These are phyloP conservation scores for Fusarium keratoplasticum DNA, from an alignment of 2,329 filamentous ascomycete genomes.

Conservation along the genomic window DNA sequence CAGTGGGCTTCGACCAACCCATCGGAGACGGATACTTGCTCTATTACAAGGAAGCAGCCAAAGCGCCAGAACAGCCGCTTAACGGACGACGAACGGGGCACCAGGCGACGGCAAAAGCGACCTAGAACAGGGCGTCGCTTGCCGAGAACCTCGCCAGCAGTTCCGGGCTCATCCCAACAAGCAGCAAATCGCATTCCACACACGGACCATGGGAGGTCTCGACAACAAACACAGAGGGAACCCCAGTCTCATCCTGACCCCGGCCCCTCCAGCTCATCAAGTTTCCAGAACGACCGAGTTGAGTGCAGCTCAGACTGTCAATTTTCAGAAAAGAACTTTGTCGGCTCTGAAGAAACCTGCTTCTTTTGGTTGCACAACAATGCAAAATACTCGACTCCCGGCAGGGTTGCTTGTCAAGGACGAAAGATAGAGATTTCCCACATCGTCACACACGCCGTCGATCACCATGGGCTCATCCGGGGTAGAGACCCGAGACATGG, in stretches of 20 bases:
- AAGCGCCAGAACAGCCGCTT: slow-evolving; percentile 35
- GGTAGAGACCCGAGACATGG: slow-evolving; percentile 23
- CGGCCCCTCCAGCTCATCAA: neutral
- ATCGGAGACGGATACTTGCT: slow-evolving; percentile 9
- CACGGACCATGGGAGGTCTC: neutral
- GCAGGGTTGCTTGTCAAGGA: slow-evolving; percentile 25
- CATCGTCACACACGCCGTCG: slow-evolving; percentile 31
- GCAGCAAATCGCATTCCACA: neutral
- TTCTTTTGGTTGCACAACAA: slow-evolving; percentile 27
- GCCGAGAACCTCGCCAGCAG: neutral
- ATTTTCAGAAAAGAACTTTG: slow-evolving; percentile 13
- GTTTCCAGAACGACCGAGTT: neutral
- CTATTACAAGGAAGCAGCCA: slow-evolving; percentile 16
- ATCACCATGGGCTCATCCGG: slow-evolving; percentile 40
- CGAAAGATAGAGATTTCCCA: slow-evolving; percentile 38
- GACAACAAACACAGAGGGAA: neutral
- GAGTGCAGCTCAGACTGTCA: neutral
- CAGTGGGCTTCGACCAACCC: slow-evolving; percentile 1
- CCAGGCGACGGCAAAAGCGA: slow-evolving; percentile 14
- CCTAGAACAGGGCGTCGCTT: neutral
- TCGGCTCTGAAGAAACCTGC: slow-evolving; percentile 18
- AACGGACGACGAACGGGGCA: slow-evolving; percentile 20
- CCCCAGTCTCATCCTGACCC: neutral
- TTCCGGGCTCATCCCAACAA: neutral
- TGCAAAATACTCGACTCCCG: slow-evolving; percentile 6